phyloP scores from a whole-genome alignment of 2,329 filamentous ascomycete genomes.

The Allantophomopsis cytisporea region DNA sequence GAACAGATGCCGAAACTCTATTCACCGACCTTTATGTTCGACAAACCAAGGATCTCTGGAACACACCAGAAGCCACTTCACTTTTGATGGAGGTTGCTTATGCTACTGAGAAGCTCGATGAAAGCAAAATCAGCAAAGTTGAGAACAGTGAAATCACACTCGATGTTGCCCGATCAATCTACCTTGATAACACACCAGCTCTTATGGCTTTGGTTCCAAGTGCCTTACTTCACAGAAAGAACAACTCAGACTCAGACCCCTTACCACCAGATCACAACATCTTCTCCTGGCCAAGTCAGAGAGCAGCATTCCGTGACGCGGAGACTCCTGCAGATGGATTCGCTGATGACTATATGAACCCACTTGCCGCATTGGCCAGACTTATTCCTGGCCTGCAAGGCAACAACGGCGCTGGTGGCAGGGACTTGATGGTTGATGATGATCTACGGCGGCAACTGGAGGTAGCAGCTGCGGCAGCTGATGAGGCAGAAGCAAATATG shows the following conservation, averaged over 20 bases:
- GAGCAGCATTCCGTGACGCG: constrained; percentile 3
- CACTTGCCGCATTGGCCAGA: constrained; percentile 12
- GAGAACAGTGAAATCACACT: constrained; percentile 13
- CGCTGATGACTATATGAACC: constrained; percentile 8
- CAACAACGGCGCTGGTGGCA: not conserved
- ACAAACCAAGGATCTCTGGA: constrained; percentile 59
- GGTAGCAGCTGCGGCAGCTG: not conserved
- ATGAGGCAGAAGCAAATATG: not conserved
- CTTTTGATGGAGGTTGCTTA: constrained; percentile 52
- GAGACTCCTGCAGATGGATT: not conserved
- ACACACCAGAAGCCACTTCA: constrained; percentile 49
- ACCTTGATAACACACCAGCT: constrained; percentile 17
- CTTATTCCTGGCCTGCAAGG: constrained; percentile 8
- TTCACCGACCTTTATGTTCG: constrained; percentile 51
- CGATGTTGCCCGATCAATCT: constrained; percentile 17
- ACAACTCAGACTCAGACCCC: constrained; percentile 20
- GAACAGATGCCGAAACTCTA: constrained; percentile 33
- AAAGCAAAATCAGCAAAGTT: constrained; percentile 4
- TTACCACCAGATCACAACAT: constrained; percentile 17
- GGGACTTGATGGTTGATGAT: not conserved
- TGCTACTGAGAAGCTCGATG: constrained; percentile 12
- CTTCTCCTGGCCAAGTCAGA: constrained; percentile 14
- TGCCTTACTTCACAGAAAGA: constrained; percentile 13
- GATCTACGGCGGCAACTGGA: not conserved
- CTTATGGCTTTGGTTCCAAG: constrained; percentile 17